Percentiles rank a stretch among this genome's conserved stretches.
phyloP scores from a whole-genome alignment of 2,329 filamentous ascomycete genomes.

The Epichloe coenophiala region DNA sequence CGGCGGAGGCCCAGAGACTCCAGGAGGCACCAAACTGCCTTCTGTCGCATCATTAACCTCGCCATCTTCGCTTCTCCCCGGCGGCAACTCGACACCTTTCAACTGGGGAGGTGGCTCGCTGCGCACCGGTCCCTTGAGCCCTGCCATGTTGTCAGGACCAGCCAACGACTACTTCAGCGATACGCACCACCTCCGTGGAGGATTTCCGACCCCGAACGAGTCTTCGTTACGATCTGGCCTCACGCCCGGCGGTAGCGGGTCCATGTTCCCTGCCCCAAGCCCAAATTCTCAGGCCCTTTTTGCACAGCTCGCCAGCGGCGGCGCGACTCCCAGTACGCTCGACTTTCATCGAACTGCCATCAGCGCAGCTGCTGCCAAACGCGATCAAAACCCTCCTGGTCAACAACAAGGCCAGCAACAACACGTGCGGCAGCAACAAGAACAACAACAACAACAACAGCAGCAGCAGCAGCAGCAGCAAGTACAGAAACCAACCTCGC shows the following conservation, averaged over 20 bases:
- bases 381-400: constrained; percentile 27
- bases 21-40: constrained; percentile 70
- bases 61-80: constrained; percentile 66
- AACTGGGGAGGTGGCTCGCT: constrained; percentile 76
- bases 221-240: constrained; percentile 82
- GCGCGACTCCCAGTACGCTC: constrained; percentile 75
- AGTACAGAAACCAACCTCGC: constrained; percentile 27
- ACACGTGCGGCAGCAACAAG: constrained; percentile 22
- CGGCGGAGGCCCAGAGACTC: constrained; percentile 57
- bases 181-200: constrained; percentile 61
- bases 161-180: constrained; percentile 80
- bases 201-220: constrained; percentile 92
- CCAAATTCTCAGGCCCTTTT: constrained; percentile 77
- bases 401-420: constrained; percentile 12
- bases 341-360: constrained; percentile 93
- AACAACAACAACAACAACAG: constrained; percentile 15
- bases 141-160: constrained; percentile 90
- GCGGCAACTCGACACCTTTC: constrained; percentile 57
- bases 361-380: constrained; percentile 57
- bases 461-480: constrained; percentile 13
- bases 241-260: constrained; percentile 87
- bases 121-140: constrained; percentile 83
- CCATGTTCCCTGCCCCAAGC: constrained; percentile 90
- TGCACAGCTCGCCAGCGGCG: constrained; percentile 64
- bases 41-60: constrained; percentile 86